A percentile compares a stretch with the other conserved stretches of the same genome.
These are phyloP conservation scores for Fusarium pininemorale DNA, from an alignment of 2,329 filamentous ascomycete species.

Conservation along the genomic window DNA sequence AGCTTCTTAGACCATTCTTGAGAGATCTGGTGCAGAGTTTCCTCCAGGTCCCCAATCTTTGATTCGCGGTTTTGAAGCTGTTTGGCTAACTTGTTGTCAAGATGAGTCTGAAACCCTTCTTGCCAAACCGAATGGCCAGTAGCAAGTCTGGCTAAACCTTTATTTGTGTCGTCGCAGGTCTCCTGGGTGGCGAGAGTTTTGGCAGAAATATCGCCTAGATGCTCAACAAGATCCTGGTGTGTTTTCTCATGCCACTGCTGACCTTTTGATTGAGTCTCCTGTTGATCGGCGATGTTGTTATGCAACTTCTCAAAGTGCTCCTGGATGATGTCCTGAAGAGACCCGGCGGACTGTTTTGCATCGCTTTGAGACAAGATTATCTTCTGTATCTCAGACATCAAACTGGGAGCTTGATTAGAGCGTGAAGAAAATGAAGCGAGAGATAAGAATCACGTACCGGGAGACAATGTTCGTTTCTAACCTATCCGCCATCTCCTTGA, in stretches of 20 bases:
- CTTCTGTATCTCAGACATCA: slow-evolving; percentile 26
- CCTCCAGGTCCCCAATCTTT: slow-evolving; percentile 35
- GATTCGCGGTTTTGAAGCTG: slow-evolving; percentile 33
- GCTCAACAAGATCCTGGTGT: not conserved
- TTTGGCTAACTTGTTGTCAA: slow-evolving; percentile 25
- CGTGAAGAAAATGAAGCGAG: not conserved
- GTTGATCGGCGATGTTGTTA: not conserved
- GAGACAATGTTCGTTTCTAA: slow-evolving; percentile 31
- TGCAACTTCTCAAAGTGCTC: slow-evolving; percentile 17
- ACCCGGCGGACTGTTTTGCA: slow-evolving; percentile 2
- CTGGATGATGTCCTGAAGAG: slow-evolving; percentile 1
- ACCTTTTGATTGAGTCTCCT: not conserved
- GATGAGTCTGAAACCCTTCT: not conserved
- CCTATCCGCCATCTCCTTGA: slow-evolving; percentile 11
- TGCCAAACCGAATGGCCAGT: slow-evolving; percentile 4
- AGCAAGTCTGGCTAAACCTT: slow-evolving; percentile 12
- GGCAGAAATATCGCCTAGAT: slow-evolving; percentile 10
- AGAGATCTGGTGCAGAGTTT: slow-evolving; percentile 26
- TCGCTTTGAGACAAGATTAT: slow-evolving; percentile 14
- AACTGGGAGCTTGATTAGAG: slow-evolving; percentile 3
- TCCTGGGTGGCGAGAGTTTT: slow-evolving; percentile 14
- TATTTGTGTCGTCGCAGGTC: slow-evolving; percentile 26
- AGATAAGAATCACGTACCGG: slow-evolving; percentile 13
- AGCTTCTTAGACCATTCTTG: slow-evolving; percentile 32
- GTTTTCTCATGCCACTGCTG: not conserved